phyloP scores from a whole-genome alignment of 768 basidiomycete genomes.

The Boletus subparvulus region DNA sequence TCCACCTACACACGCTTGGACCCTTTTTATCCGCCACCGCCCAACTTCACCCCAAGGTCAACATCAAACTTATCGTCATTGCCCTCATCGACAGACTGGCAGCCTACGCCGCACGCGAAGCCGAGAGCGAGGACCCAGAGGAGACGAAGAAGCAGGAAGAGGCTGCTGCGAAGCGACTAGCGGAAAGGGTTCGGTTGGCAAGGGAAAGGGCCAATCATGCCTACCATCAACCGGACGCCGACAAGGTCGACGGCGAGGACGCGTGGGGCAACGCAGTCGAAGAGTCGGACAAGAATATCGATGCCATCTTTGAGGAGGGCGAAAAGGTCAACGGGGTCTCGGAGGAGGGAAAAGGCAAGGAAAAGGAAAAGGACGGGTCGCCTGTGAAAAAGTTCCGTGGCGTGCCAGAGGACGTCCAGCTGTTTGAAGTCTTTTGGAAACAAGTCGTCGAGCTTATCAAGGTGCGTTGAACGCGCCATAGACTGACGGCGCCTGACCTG shows the following conservation, averaged over 20 bases:
- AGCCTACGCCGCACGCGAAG: slow-evolving; percentile 94
- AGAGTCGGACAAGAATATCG: slow-evolving; percentile 21
- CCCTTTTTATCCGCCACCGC: slow-evolving; percentile 96
- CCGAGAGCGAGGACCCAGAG: slow-evolving; percentile 94
- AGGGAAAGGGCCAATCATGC: slow-evolving; percentile 60
- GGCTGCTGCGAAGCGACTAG: slow-evolving; percentile 83
- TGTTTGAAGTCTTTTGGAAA: slow-evolving; percentile 99
- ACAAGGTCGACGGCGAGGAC: slow-evolving; percentile 23
- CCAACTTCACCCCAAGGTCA: slow-evolving; percentile 95
- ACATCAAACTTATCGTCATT: slow-evolving; percentile 98
- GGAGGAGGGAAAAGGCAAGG: slow-evolving; percentile 42
- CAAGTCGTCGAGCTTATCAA: slow-evolving; percentile 98
- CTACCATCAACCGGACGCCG: slow-evolving; percentile 36
- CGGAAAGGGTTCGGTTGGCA: slow-evolving; percentile 79
- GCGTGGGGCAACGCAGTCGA: slow-evolving; percentile 25
- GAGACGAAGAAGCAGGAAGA: slow-evolving; percentile 93
- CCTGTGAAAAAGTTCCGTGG: slow-evolving; percentile 86
- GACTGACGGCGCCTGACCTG: neutral
- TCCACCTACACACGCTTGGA: slow-evolving; percentile 93
- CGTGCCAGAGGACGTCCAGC: slow-evolving; percentile 88
- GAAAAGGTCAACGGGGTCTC: slow-evolving; percentile 21
- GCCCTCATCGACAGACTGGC: slow-evolving; percentile 95
- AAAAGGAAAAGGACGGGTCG: slow-evolving; percentile 58
- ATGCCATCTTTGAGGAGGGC: neutral
- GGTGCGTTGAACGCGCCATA: slow-evolving; percentile 44